Base-by-base conservation (phyloP, 257 asterid species). In the Solanum megistacrolobum region DNA sequence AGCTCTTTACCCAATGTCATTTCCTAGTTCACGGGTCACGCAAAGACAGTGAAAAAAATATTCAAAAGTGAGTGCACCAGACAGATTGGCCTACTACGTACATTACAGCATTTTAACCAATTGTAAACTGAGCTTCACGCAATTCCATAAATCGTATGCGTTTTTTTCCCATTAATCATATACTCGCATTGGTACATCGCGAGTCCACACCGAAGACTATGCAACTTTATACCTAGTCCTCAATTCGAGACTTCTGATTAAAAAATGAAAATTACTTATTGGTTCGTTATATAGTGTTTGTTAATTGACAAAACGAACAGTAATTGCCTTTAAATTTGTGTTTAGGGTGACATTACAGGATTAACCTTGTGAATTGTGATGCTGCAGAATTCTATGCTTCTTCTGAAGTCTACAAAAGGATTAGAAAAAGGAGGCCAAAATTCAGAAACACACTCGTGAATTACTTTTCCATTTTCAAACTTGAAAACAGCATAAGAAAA, bases 11-110 rank as follows among this genome's bases (percentile, higher is more conserved):
- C 66, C 68, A 27, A 27, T 75, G 84, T 21, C 72, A 46, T 87
- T 23, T 52, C 83, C 32, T n/a, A 34, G 78, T 34, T 87, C 88
- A 87, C 88, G 88, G 88, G 88, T 75, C 83, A 75, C 25, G 74
- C 71, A 13, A 55, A 34, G 88, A 87, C 86, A n/a, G 7, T 7
- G 25, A 16, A 87, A 62, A 9, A 48, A 75, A 1, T 55, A 35
- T n/a, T 21, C 13, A 9, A 31, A 43, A 86, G 58, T 81, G 14
- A 46, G 65, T 46, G 86, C 69, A 48, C 43, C 29, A 48, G 69
- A 82, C 25, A 5, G 20, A 82, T 82, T 29, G 41, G 10, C 69
- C 65, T 81, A 20, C 68, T 23, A 29, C 66, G 0, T 55, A 1
- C 38, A 4, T 48, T 46, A 18, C 85, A 81, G 41, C 23, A 25